Percentiles rank a stretch among this genome's conserved stretches.
These are phyloP conservation scores for Panicum miliaceum DNA, from an alignment of 176 grass and related monocot species.

Conservation along the genomic window DNA sequence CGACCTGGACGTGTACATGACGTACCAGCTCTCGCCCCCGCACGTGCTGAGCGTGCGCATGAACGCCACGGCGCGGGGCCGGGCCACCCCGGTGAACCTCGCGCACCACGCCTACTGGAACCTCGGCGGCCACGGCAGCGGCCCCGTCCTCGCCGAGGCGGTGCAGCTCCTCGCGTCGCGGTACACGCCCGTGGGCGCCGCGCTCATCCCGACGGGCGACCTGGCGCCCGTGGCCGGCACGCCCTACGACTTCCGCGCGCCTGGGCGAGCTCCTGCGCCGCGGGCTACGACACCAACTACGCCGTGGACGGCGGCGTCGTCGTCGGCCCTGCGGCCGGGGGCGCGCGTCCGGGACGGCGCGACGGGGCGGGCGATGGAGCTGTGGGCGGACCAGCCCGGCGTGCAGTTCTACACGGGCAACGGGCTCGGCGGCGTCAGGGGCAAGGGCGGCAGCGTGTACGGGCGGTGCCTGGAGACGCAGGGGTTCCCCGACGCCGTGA, in stretches of 20 bases:
- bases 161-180: constrained; percentile 74
- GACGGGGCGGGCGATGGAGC: constrained; percentile 59
- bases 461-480: constrained; percentile 76
- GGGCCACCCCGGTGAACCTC: constrained; percentile 84
- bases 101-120: constrained; percentile 90
- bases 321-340: constrained; percentile 44
- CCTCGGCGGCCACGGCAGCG: constrained; percentile 64
- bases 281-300: constrained; percentile 79
- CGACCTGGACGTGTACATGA: constrained; percentile 79
- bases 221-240: constrained; percentile 62
- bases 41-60: constrained; percentile 76
- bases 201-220: constrained; percentile 68
- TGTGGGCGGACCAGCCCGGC: constrained; percentile 79
- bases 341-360: constrained; percentile 54
- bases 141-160: constrained; percentile 64
- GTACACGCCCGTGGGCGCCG: constrained; percentile 63
- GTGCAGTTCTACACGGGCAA: constrained; percentile 83
- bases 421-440: constrained; percentile 48
- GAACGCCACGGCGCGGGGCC: constrained; percentile 58
- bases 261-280: constrained; percentile 39
- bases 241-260: constrained; percentile 71
- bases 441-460: constrained; percentile 67
- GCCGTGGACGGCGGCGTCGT: constrained; percentile 34
- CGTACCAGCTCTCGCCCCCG: constrained; percentile 63
- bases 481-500: constrained; percentile 84